A percentile compares a stretch with the other conserved stretches of the same genome.
Evolutionary conservation across 1,284 basidiomycete genomes (phyloP).

Genomic region (Farysia itapuensis): DNA sequence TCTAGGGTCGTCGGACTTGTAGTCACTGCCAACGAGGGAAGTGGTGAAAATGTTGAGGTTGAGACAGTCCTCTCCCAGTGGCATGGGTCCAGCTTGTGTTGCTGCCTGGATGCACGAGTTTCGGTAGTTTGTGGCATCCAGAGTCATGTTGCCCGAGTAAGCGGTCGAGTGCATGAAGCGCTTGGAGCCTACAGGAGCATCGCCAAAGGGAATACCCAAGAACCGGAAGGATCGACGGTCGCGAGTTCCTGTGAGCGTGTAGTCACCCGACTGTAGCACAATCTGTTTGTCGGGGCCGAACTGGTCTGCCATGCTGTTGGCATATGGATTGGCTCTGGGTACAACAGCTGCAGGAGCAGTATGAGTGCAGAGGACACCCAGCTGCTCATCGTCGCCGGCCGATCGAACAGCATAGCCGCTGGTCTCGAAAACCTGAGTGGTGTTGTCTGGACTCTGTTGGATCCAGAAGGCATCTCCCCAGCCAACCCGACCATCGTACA

Average conservation of each 20-base stretch:
- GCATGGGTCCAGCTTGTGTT: conserved; percentile 7
- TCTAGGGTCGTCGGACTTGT: conserved; percentile 2
- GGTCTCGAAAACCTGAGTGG: conserved; percentile 15
- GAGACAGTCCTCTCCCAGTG: conserved; percentile 63
- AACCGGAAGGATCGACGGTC: conserved; percentile 30
- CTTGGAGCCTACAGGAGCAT: conserved; percentile 26
- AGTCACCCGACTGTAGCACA: conserved; percentile 12
- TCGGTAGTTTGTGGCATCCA: conserved; percentile 28
- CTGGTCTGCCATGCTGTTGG: conserved; percentile 1
- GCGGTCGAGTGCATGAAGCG: conserved; percentile 28
- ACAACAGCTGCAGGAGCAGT: conserved; percentile 8
- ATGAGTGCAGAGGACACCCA: conserved; percentile 32
- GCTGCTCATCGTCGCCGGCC: conserved; percentile 11
- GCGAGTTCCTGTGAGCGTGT: conserved; percentile 22
- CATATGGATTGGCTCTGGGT: conserved; percentile 5
- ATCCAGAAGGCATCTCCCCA: conserved; percentile 18
- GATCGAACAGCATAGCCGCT: conserved; percentile 6
- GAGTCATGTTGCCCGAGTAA: conserved; percentile 17
- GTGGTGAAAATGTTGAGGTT: conserved; percentile 67
- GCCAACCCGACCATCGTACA: conserved; percentile 11
- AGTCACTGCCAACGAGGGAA: conserved; percentile 55
- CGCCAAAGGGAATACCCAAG: conserved; percentile 39
- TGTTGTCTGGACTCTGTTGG: conserved; percentile 1
- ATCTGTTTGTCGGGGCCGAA: conserved; percentile 9
- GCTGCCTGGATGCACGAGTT: conserved; percentile 21